Conservation (phyloP, 169 alveolate genomes). For the Eimeria necatrix region DNA sequence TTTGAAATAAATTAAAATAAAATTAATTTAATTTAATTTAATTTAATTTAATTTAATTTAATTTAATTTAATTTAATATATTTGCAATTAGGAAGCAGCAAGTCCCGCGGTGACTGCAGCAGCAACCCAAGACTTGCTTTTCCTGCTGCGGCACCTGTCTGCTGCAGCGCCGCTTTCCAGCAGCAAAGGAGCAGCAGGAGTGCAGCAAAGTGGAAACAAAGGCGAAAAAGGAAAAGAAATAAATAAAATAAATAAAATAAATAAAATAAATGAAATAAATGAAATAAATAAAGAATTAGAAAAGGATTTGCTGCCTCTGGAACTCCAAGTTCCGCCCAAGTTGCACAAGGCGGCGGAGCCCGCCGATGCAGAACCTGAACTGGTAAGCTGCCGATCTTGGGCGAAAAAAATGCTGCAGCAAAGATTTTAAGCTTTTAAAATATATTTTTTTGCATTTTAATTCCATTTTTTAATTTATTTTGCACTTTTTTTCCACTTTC, state of each 20-base stretch:
- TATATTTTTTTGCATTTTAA: neutral
- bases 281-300: neutral
- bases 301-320: neutral
- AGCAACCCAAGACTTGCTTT: neutral
- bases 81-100: neutral
- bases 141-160: neutral
- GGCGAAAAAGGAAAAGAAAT: neutral
- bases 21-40: too few species aligned
- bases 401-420: neutral
- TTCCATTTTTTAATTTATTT: neutral
- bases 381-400: constrained; percentile 28
- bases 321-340: neutral
- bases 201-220: neutral
- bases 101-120: neutral
- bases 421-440: neutral
- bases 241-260: neutral
- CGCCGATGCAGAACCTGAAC: constrained; percentile 21
- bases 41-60: too few species aligned
- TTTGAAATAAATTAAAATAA: too few species aligned
- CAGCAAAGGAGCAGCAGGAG: too few species aligned
- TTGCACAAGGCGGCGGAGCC: neutral
- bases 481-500: neutral
- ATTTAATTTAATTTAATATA: neutral
- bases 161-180: too few species aligned
- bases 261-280: too few species aligned